Conservation (phyloP, 306 rosid species). For the Albizia julibrissin region DNA sequence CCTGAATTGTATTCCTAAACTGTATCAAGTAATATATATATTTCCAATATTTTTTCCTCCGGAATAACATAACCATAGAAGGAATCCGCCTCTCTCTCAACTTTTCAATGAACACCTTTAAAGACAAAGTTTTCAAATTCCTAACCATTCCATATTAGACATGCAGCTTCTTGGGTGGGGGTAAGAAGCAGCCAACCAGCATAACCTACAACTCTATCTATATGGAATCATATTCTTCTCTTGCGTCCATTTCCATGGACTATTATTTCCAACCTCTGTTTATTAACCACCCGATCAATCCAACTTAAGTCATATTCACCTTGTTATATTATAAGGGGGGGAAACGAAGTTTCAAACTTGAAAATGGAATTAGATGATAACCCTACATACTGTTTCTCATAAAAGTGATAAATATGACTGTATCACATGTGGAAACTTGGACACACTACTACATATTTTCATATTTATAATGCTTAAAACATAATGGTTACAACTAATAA, state of each 20-base stretch:
- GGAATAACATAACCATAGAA: neutral
- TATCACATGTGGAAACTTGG: neutral
- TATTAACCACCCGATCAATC: conserved; percentile 29
- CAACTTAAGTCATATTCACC: neutral
- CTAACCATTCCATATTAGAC: conserved; percentile 4
- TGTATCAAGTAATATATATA: no score
- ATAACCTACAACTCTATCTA: neutral
- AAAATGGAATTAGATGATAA: conserved; percentile 30
- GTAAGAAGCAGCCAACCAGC: neutral
- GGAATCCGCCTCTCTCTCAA: neutral
- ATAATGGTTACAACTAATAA: no score
- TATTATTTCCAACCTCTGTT: conserved; percentile 10
- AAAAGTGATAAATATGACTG: neutral
- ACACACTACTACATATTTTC: no score
- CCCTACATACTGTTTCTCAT: neutral
- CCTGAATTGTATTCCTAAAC: no score
- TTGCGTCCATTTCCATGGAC: conserved; percentile 13
- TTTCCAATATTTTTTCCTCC: neutral
- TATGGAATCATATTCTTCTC: conserved; percentile 42
- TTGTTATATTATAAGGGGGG: neutral
- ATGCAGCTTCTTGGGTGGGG: neutral
- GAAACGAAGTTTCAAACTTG: conserved; percentile 16
- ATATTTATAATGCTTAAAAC: no score
- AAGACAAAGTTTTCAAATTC: neutral
- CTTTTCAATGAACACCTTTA: neutral